phyloP scores from a whole-genome alignment of 345 rosid genomes.

The Eucalyptus cladocalyx region DNA sequence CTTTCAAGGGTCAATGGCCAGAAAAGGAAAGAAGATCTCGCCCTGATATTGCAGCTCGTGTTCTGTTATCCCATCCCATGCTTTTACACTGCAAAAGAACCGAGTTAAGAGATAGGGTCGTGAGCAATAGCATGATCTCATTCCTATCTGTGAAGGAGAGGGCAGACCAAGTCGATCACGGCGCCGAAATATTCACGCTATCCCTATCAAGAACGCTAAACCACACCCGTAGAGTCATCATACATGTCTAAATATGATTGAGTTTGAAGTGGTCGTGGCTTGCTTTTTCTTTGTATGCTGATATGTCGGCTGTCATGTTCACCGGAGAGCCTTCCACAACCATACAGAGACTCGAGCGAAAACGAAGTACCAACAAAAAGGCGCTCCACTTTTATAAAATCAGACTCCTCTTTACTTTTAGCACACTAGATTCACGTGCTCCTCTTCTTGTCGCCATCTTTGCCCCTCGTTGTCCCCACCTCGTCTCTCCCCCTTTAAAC shows the following conservation, averaged over 20 bases:
- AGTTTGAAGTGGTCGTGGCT: neutral
- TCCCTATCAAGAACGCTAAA: neutral
- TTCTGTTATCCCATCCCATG: neutral
- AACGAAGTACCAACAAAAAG: neutral
- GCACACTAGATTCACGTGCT: conserved; percentile 20
- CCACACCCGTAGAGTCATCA: neutral
- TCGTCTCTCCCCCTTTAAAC: conserved; percentile 1
- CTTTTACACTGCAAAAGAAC: neutral
- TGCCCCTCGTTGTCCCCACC: neutral
- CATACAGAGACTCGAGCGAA: neutral
- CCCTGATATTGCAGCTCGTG: neutral
- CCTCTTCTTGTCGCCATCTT: conserved; percentile 7
- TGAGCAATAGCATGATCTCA: neutral
- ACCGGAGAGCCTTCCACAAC: neutral
- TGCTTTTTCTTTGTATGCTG: neutral
- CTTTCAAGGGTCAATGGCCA: neutral
- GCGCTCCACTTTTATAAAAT: neutral
- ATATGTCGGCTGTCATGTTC: neutral
- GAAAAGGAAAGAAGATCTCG: neutral
- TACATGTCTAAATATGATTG: neutral
- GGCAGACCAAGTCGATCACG: conserved; percentile 2
- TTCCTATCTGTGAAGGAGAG: neutral
- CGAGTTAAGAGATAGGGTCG: neutral
- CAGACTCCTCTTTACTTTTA: neutral
- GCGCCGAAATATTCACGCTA: conserved; percentile 2